Base-by-base conservation (phyloP, 2,329 filamentous ascomycete species). In the Diaporthe australafricana region DNA sequence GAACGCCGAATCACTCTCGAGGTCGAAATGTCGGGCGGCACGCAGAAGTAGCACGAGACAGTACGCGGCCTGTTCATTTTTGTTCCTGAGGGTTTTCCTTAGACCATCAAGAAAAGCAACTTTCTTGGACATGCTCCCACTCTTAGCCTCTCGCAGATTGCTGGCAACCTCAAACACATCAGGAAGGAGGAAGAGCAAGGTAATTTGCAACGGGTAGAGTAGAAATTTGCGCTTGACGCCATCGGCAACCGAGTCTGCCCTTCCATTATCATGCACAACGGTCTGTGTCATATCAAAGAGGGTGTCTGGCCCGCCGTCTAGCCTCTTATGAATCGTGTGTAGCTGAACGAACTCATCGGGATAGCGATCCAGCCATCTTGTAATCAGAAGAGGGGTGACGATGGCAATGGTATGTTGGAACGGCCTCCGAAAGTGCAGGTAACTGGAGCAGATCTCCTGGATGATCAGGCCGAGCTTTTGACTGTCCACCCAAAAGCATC, bases 131-230 rank as follows among this genome's bases (percentile, higher is more conserved):
- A 92, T 88, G 75, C 88, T 87, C 69, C 86, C 85, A 75, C 87
- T 88, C 78, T 91, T 92, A 38, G 87, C 86, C 74, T 92, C 90
- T 71, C 90, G 86, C 78, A 93, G 84, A 79, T 91, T 91, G 79
- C 90, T 91, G 32, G 90, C 91, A 42, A 92, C 89, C 79, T 92
- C 90, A 75, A 93, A 93, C 7, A 93, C 89, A 75, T 93, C 91
- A 5, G 91, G 91, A 11, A 92, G 82, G 11, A 93, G 83, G 72
- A 93, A 87, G 12, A 93, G 80, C 5, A 93, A 81, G 16, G 87
- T 86, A 2, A 87, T 90, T 77, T 93, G 91, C 66, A 93, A 83
- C 20, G 91, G 90, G 75, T 87, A 91, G 25, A 92, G 82, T 40
- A 89, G 81, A 4, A 84, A 84, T 75, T 86, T 89, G 60, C 87